Conservation (phyloP, 2,329 filamentous ascomycete genomes). For the Cladophialophora carrionii region DNA sequence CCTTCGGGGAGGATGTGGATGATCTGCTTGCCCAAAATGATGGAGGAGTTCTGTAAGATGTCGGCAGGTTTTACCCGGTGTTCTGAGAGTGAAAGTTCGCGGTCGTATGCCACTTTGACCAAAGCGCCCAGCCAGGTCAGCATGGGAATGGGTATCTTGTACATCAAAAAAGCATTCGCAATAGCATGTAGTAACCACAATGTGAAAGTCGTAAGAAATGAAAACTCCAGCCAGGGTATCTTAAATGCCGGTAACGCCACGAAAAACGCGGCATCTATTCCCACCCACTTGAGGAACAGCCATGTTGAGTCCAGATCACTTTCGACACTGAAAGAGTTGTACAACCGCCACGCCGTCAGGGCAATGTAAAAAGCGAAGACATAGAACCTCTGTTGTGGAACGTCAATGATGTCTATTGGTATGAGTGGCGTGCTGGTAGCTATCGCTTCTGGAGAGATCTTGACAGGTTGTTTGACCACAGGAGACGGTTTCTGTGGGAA, state of each 20-base stretch:
- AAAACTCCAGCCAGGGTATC: constrained; percentile 96
- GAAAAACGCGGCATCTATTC: constrained; percentile 81
- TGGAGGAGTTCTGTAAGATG: constrained; percentile 86
- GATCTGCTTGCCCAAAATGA: constrained; percentile 95
- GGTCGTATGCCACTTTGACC: constrained; percentile 83
- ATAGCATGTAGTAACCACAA: constrained; percentile 73
- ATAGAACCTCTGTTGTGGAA: constrained; percentile 87
- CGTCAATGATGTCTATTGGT: constrained; percentile 79
- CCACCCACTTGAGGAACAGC: constrained; percentile 91
- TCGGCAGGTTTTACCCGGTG: constrained; percentile 83
- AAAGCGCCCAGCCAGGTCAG: constrained; percentile 72
- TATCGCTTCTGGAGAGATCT: constrained; percentile 28
- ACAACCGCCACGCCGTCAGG: constrained; percentile 80
- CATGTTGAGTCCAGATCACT: constrained; percentile 85
- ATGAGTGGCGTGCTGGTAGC: constrained; percentile 65
- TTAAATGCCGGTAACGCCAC: constrained; percentile 83
- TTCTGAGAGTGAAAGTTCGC: constrained; percentile 91
- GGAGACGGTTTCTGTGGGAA: constrained; percentile 35
- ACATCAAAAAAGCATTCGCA: constrained; percentile 87
- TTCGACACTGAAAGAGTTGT: constrained; percentile 79
- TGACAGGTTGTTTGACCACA: constrained; percentile 26
- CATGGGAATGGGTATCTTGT: constrained; percentile 80
- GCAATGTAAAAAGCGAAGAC: constrained; percentile 76
- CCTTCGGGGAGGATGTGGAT: constrained; percentile 98
- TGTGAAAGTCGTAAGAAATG: constrained; percentile 70